Evolutionary conservation across 2,329 filamentous ascomycete genomes (phyloP), one percentile per base, ranked within the genome.

Genomic region (Botrytis medusae): DNA sequence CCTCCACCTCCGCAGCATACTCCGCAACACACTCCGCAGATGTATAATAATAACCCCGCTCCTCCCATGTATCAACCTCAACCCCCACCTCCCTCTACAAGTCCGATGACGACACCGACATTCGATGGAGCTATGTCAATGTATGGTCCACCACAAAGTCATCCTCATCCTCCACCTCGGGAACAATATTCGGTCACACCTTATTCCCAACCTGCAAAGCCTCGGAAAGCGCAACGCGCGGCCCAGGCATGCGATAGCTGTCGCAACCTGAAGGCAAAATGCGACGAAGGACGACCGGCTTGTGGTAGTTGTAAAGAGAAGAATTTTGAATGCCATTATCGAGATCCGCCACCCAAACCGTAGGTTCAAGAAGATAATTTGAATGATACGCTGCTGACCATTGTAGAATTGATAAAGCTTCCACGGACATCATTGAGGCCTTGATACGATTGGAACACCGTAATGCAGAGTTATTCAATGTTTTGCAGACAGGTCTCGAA

Each of bases 331-430:
- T 99, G 93, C 84, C 91, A 93, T 82, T 98, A 98, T 82, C 91
- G 95, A 77, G 95, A 98, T 80, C 92, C 96, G 9, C 92, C 94
- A 34, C 94, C 94, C 25, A 96, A 97, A 80, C 95, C 97, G 93
- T 97, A 86, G 81, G 92, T 85, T 72, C 62, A 82, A 88, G 71
- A 72, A 86, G 42, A 16, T 25, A 22, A 34, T 40, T 48, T 22
- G 20, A 46, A 51, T 70, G 46, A 60, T 51, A 44, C 46, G 34
- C 57, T 62, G 72, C 78, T 80, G 77, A 80, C 68, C 54, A 63
- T 14, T 72, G n/a, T 73, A 81, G 79, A 65, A 78, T 80, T 75
- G 89, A 91, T 79, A 91, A 90, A 80, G 85, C 87, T 4, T 85
- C 88, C 25, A 83, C 86, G 12, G 89, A 91, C 73, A 89, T 91